Evolutionary conservation across 805 yeast species (phyloP).

Genomic region (Debaryomyces castellii): DNA sequence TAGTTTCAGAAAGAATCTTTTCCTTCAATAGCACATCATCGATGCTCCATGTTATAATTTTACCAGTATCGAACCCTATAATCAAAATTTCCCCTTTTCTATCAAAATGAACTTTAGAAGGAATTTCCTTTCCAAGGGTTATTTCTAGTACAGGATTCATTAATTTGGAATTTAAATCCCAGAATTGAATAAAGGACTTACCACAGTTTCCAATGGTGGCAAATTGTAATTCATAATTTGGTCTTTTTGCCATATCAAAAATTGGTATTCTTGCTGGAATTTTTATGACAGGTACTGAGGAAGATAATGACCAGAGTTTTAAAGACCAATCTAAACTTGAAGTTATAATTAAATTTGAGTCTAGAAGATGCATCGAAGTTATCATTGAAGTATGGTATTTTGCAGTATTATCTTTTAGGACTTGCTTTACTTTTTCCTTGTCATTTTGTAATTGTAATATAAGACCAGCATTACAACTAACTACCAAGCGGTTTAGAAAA

Average conservation of each 20-base stretch:
- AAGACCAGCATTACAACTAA: conserved; percentile 19
- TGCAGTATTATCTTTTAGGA: conserved; percentile 7
- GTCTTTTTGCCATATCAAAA: conserved; percentile 16
- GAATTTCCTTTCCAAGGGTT: conserved; percentile 7
- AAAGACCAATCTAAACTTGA: conserved; percentile 24
- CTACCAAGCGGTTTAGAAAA: conserved; percentile 17
- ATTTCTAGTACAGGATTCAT: conserved; percentile 17
- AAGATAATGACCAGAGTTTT: conserved; percentile 16
- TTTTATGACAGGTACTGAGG: conserved; percentile 11
- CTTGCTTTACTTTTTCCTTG: conserved; percentile 10
- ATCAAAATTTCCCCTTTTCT: conserved; percentile 16
- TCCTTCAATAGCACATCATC: conserved; percentile 8
- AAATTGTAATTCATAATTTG: conserved; percentile 20
- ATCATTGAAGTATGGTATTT: conserved; percentile 4
- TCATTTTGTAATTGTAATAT: conserved; percentile 17
- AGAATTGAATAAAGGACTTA: conserved; percentile 20
- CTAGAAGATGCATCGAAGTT: conserved; percentile 4
- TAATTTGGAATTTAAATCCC: conserved; percentile 25
- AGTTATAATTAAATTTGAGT: conserved; percentile 11
- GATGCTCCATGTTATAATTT: conserved; percentile 9
- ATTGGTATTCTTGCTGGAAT: conserved; percentile 21
- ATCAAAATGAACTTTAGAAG: conserved; percentile 14
- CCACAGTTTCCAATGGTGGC: conserved; percentile 21
- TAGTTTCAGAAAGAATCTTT: conserved; percentile 5
- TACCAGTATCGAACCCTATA: conserved; percentile 24